Evolutionary conservation across 2,329 filamentous ascomycete species (phyloP).

Genomic region (Thielaviopsis musarum): DNA sequence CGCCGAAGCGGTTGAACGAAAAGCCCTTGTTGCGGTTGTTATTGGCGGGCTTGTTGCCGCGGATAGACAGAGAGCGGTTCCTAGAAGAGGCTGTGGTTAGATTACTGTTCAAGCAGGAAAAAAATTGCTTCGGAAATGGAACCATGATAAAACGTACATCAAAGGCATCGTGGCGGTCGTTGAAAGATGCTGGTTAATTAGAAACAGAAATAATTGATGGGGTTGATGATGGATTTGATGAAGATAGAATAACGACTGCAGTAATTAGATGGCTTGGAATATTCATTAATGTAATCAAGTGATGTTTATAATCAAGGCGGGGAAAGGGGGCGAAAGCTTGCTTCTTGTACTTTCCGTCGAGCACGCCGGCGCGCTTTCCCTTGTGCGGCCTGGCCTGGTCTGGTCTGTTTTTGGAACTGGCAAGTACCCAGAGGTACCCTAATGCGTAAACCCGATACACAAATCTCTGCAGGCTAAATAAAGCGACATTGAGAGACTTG

Average conservation of each 20-base stretch:
- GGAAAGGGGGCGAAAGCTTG: not conserved
- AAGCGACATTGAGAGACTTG: too few relatives aligned
- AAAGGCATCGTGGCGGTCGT: constrained; percentile 10
- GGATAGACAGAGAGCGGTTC: constrained; percentile 11
- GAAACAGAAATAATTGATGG: not conserved
- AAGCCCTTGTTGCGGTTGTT: constrained; percentile 49
- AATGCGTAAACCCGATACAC: too few relatives aligned
- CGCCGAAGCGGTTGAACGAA: constrained; percentile 66
- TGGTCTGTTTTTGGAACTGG: not conserved
- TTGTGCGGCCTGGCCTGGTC: not conserved
- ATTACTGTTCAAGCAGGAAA: not conserved
- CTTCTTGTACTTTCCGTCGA: constrained; percentile 1
- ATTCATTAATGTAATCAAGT: not conserved
- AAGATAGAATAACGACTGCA: not conserved
- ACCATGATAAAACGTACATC: constrained; percentile 2
- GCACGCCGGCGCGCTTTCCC: not conserved
- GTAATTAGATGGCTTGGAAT: not conserved
- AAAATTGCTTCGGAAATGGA: too few relatives aligned
- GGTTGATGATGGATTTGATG: not conserved
- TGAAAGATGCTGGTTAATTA: not conserved
- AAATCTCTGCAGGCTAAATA: too few relatives aligned
- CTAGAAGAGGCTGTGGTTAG: not conserved
- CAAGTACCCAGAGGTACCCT: not conserved
- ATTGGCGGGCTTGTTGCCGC: constrained; percentile 22
- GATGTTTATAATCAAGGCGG: not conserved